phyloP scores from a whole-genome alignment of 768 basidiomycete genomes.

The Kwoniella botswanensis region DNA sequence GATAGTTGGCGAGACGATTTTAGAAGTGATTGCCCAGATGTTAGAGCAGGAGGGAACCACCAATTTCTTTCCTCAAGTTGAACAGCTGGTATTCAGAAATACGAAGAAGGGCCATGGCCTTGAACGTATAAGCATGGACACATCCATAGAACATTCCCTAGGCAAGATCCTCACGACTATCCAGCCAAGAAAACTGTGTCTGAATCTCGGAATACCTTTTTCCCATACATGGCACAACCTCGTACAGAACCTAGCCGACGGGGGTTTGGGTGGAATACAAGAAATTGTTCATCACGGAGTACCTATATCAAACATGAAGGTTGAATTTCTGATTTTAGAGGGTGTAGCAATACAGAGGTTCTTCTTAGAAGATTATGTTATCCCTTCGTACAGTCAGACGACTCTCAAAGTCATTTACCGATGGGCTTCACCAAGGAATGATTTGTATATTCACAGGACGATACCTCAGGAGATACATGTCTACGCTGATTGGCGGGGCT shows the following conservation, averaged over 20 bases:
- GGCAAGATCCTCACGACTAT: background rate
- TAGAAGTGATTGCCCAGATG: background rate
- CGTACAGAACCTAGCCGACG: background rate
- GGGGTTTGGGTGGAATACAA: background rate
- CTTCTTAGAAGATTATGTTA: slow-evolving; percentile 10
- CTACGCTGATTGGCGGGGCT: background rate
- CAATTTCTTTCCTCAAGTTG: background rate
- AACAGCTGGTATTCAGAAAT: background rate
- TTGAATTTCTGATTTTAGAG: background rate
- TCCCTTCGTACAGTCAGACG: background rate
- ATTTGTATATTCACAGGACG: too few species aligned
- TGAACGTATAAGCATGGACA: too few species aligned
- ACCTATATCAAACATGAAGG: slow-evolving; percentile 3
- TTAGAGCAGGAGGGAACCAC: background rate
- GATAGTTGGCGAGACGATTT: background rate
- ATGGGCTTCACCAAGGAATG: background rate
- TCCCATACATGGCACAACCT: background rate
- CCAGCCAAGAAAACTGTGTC: background rate
- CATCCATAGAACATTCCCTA: background rate
- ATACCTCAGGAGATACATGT: background rate
- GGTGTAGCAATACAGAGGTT: slow-evolving; percentile 1
- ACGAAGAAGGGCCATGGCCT: too few species aligned
- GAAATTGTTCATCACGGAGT: background rate
- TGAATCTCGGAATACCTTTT: background rate
- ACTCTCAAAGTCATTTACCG: background rate